Evolutionary conservation across 306 rosid species (phyloP).

Genomic region (Citrullus amarus): DNA sequence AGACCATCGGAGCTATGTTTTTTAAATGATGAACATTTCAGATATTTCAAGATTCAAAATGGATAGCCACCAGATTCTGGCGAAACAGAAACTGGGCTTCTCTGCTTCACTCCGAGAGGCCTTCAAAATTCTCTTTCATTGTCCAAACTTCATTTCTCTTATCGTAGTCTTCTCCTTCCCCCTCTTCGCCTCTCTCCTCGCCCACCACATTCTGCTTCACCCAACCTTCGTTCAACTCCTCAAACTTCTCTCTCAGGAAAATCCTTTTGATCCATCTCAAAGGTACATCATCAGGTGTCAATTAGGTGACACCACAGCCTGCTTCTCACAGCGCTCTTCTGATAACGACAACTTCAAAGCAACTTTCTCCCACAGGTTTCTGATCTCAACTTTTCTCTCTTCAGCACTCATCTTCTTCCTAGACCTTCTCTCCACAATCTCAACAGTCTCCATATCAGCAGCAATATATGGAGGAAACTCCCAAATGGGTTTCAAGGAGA

Average conservation of each 20-base stretch:
- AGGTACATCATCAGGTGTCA: not conserved
- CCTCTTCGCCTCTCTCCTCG: conserved; percentile 32
- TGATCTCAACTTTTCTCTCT: not conserved
- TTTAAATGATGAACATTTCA: not conserved
- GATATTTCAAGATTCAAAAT: not conserved
- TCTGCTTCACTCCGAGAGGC: conserved; percentile 32
- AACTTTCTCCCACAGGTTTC: not conserved
- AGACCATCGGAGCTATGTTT: not conserved
- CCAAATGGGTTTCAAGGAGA: conserved; percentile 19
- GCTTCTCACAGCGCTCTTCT: not conserved
- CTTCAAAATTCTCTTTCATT: conserved; percentile 9
- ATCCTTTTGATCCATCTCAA: not conserved
- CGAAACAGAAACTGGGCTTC: conserved; percentile 21
- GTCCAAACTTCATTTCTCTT: conserved; percentile 44
- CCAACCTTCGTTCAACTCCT: conserved; percentile 15
- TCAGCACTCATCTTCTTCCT: conserved; percentile 21
- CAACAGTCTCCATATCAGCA: conserved; percentile 24
- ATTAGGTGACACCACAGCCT: not conserved
- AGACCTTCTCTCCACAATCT: conserved; percentile 18
- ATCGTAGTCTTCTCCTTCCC: conserved; percentile 32
- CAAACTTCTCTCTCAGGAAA: conserved; percentile 1
- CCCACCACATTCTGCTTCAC: conserved; percentile 28
- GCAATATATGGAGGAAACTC: conserved; percentile 15
- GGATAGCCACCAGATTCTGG: conserved; percentile 21
- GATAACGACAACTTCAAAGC: not conserved